Evolutionary conservation across 352 stramenopile genomes (phyloP).

Genomic region (Phytophthora fragariaefolia): DNA sequence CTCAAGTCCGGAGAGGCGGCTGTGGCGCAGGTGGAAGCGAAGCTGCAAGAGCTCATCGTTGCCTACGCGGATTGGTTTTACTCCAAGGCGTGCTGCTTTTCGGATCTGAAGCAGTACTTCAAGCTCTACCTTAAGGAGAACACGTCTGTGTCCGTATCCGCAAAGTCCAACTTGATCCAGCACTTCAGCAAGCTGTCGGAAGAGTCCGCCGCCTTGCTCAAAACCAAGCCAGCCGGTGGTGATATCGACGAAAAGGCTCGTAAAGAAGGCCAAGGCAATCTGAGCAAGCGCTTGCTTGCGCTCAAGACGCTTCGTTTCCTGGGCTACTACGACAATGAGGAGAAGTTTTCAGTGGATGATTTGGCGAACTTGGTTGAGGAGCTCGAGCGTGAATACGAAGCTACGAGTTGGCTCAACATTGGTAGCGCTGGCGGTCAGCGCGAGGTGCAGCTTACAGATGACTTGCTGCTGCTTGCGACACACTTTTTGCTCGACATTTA

Average conservation of each 20-base stretch:
- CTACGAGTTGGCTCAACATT: conserved; percentile 74
- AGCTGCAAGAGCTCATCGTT: conserved; percentile 57
- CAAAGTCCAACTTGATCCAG: conserved; percentile 47
- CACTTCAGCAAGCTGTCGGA: conserved; percentile 47
- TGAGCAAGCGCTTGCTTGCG: conserved; percentile 66
- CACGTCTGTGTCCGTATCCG: conserved; percentile 36
- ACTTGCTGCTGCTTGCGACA: conserved; percentile 75
- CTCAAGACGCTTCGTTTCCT: conserved; percentile 82
- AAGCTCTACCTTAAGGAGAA: conserved; percentile 48
- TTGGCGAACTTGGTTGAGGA: conserved; percentile 51
- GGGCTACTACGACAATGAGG: conserved; percentile 44
- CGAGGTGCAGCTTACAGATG: conserved; percentile 86
- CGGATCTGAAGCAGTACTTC: conserved; percentile 85
- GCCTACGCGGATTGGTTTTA: conserved; percentile 75
- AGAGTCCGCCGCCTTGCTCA: conserved; percentile 25
- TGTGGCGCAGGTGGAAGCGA: conserved; percentile 44
- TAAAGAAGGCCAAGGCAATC: conserved; percentile 51
- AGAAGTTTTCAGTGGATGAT: conserved; percentile 32
- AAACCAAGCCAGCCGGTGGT: conserved; percentile 24
- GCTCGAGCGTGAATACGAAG: conserved; percentile 74
- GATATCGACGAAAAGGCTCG: conserved; percentile 36
- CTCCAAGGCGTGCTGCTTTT: conserved; percentile 87
- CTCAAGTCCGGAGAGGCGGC: conserved; percentile 34
- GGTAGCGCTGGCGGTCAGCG: conserved; percentile 75
- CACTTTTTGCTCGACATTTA: conserved; percentile 79